Evolutionary conservation across 2,329 filamentous ascomycete genomes (phyloP).

Genomic region (Domatiomyces globalis): DNA sequence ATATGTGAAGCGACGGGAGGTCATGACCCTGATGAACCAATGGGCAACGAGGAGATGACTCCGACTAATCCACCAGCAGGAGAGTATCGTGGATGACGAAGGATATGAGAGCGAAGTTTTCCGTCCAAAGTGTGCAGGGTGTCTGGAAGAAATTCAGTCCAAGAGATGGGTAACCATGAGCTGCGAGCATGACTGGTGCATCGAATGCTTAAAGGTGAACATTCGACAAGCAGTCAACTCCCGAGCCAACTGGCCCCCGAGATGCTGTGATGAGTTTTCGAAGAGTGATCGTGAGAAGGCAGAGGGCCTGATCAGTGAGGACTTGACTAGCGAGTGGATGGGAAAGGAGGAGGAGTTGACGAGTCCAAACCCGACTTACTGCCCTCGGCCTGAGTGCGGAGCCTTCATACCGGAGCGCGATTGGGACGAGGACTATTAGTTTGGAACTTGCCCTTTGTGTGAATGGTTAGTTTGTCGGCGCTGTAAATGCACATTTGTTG

Average conservation of each 20-base stretch:
- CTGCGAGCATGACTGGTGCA: background rate
- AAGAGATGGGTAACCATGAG: background rate
- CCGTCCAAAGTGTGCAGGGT: background rate
- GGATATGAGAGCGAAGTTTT: too few species aligned
- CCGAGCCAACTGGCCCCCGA: background rate
- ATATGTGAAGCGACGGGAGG: too few species aligned
- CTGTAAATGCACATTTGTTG: background rate
- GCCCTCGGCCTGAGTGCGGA: background rate
- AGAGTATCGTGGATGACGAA: too few species aligned
- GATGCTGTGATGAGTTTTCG: background rate
- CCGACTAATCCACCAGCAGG: background rate
- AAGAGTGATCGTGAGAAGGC: background rate
- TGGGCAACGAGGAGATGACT: too few species aligned
- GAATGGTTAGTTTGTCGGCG: background rate
- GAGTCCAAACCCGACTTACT: background rate
- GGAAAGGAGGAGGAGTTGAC: background rate
- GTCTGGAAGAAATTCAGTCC: background rate
- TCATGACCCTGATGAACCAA: too few species aligned
- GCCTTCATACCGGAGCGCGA: background rate
- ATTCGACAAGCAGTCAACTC: background rate
- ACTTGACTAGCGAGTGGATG: background rate
- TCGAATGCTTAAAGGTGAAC: background rate
- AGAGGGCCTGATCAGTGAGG: background rate
- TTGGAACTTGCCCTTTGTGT: background rate
- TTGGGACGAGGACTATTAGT: background rate